Evolutionary conservation across 257 asterid genomes (phyloP), one percentile per base, ranked within the genome.

Genomic region (Paulownia fortunei): DNA sequence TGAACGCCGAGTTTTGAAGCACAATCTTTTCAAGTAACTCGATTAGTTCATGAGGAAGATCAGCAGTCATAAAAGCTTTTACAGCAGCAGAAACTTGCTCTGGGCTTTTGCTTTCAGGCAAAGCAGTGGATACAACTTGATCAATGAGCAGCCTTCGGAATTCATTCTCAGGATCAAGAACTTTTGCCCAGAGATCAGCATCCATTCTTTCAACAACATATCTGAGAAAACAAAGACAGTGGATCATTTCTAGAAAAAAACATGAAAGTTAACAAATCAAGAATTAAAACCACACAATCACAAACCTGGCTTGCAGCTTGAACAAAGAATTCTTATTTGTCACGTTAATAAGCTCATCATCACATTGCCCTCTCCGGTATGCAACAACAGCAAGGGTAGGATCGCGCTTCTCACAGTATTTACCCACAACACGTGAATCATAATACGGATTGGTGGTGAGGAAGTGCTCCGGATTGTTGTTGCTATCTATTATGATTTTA

Each of bases 61-160:
- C 99, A 69, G 99, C 99, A 15, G 98, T 92, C 98, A 96, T 96
- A 84, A 96, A 96, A 19, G 99, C 98, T 82, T 96, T 96, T 65
- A 96, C 99, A 82, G 99, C 98, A 13, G 99, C 99, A 79, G 99
- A 96, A 72, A 96, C 99, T 88, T 96, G 98, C 82, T 96, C 99
- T 5, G 99, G 99, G 78, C 98, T 94, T 91, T 96, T 96, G 98
- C 99, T 96, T 82, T 96, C 99, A 54, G 99, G 98, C 86, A 96
- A 84, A 74, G 99, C 99, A 88, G 99, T 96, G 68, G 99, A 96
- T 56, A 96, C 99, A 84, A 96, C 99, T 89, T 96, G 99, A 88
- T 96, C 99, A 67, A 96, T 96, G 79, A 96, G 97, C 87, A 90
- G 94, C 86, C 99, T 87, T 83, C 97, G 92, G 85, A 85, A 94